phyloP scores from a whole-genome alignment of 169 alveolate genomes.

The Cryptosporidium baileyi region DNA sequence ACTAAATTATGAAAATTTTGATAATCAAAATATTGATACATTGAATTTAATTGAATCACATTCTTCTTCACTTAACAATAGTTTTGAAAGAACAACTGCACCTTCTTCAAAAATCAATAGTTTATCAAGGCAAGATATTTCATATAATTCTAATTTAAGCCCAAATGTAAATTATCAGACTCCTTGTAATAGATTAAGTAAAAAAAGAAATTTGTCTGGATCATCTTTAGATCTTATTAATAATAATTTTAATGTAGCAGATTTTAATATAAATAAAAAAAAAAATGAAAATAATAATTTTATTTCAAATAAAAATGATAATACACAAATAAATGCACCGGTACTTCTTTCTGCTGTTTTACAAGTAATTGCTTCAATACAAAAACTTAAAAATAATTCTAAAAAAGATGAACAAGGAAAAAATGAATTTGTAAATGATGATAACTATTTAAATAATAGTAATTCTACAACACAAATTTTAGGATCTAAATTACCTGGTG shows the following conservation, averaged over 20 bases:
- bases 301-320: not conserved
- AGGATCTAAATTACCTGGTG: constrained; percentile 55
- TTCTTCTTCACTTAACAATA: constrained; percentile 12
- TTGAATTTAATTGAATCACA: not conserved
- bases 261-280: not conserved
- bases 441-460: not conserved
- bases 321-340: constrained; percentile 11
- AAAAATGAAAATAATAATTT: not conserved
- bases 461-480: constrained; percentile 28
- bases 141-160: constrained; percentile 1
- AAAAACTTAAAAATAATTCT: constrained; percentile 5
- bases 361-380: constrained; percentile 57
- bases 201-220: not conserved
- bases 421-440: not conserved
- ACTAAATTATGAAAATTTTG: no score
- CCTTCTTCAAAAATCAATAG: constrained; percentile 35
- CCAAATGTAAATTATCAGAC: constrained; percentile 26
- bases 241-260: not conserved
- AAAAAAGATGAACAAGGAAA: not conserved
- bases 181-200: constrained; percentile 4
- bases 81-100: constrained; percentile 63
- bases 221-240: not conserved
- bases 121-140: not conserved
- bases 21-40: not conserved
- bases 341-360: constrained; percentile 55